phyloP scores from a whole-genome alignment of 257 asterid species.

The Lavandula angustifolia region DNA sequence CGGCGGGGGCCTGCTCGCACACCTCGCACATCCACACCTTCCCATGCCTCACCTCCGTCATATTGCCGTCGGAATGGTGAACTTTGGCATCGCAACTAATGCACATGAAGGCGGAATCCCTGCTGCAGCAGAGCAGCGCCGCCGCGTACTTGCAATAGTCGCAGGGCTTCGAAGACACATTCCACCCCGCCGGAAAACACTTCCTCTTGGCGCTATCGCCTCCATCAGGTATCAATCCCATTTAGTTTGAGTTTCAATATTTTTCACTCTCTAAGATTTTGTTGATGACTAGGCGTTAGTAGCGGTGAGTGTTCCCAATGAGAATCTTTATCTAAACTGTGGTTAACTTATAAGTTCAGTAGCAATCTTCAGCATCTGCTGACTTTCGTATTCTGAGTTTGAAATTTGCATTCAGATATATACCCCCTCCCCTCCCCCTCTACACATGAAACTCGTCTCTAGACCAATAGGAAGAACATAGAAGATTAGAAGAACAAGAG shows the following conservation, averaged over 20 bases:
- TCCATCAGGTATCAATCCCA: conserved; percentile 27
- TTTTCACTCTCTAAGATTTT: neutral
- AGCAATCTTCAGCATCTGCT: too few relatives aligned
- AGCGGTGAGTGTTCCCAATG: conserved; percentile 37
- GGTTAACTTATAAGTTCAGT: too few relatives aligned
- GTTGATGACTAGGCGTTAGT: conserved; percentile 42
- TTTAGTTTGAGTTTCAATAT: neutral
- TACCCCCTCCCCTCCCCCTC: too few relatives aligned
- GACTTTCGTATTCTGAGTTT: too few relatives aligned
- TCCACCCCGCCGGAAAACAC: conserved; percentile 50
- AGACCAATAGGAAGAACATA: too few relatives aligned
- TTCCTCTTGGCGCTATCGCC: conserved; percentile 23
- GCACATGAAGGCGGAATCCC: conserved; percentile 60
- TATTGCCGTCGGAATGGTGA: conserved; percentile 32
- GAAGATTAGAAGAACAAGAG: too few relatives aligned
- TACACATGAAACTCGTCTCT: too few relatives aligned
- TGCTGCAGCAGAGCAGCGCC: conserved; percentile 69
- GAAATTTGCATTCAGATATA: too few relatives aligned
- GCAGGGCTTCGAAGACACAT: conserved; percentile 52
- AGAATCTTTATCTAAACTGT: neutral
- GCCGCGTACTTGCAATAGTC: conserved; percentile 54
- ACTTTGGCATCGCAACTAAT: conserved; percentile 56
- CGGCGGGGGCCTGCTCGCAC: conserved; percentile 70
- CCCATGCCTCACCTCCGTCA: conserved; percentile 39
- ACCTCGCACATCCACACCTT: conserved; percentile 79